Conservation (phyloP, 2,329 filamentous ascomycete genomes). For the Pestalotiopsis sp. region DNA sequence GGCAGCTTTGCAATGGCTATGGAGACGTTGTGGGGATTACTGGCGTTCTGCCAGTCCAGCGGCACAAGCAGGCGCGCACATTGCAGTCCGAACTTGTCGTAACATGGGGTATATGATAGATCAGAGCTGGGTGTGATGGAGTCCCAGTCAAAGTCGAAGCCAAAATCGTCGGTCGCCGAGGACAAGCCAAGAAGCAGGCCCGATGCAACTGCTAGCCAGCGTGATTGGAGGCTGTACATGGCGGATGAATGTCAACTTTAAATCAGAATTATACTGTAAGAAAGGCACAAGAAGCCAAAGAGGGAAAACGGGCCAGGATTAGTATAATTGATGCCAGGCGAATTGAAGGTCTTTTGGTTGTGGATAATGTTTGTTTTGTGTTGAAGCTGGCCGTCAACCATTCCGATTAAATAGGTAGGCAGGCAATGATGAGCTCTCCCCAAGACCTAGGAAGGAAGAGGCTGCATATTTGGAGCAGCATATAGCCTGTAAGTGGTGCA, state of each 20-base stretch:
- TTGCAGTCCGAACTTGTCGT: constrained; percentile 27
- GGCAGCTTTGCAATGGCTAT: constrained; percentile 44
- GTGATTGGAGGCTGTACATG: neutral
- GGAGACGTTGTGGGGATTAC: constrained; percentile 27
- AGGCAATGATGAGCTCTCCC: too few relatives aligned
- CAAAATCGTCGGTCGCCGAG: neutral
- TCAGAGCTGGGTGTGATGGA: constrained; percentile 33
- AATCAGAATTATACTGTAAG: too few relatives aligned
- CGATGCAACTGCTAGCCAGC: neutral
- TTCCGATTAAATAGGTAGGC: too few relatives aligned
- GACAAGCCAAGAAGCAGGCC: neutral
- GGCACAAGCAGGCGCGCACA: constrained; percentile 46
- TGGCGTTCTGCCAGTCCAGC: constrained; percentile 41
- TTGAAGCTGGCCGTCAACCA: too few relatives aligned
- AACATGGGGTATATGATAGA: constrained; percentile 42
- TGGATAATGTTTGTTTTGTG: too few relatives aligned
- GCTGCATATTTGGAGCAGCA: too few relatives aligned
- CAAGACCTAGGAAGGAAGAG: too few relatives aligned
- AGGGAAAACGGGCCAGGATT: too few relatives aligned
- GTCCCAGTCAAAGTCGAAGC: constrained; percentile 40
- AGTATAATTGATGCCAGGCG: too few relatives aligned
- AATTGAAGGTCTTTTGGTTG: too few relatives aligned
- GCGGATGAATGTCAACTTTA: neutral
- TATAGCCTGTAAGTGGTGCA: too few relatives aligned
- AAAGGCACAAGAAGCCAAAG: too few relatives aligned